phyloP scores from a whole-genome alignment of 75 land plant genomes.

The Sequoia sempervirens region DNA sequence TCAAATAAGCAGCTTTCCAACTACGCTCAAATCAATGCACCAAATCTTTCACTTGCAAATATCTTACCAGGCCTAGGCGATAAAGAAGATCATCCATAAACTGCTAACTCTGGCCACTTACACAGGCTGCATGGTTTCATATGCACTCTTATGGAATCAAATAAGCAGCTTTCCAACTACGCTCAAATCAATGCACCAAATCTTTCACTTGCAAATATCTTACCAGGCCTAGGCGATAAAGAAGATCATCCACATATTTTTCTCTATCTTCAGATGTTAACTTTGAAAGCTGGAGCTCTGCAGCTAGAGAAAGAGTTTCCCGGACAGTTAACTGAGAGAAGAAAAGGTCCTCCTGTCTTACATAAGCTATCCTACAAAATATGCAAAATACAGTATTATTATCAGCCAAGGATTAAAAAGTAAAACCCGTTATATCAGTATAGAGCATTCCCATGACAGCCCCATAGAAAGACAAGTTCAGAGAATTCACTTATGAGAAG shows the following conservation, averaged over 20 bases:
- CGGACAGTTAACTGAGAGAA: constrained; percentile 98
- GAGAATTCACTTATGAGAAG: constrained; percentile 25
- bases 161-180: background rate
- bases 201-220: constrained; percentile 12
- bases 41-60: background rate
- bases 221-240: constrained; percentile 89
- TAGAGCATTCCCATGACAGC: constrained; percentile 6
- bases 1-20: background rate
- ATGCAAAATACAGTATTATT: background rate
- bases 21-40: background rate
- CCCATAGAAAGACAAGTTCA: background rate
- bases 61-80: constrained; percentile 84
- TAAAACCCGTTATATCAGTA: background rate
- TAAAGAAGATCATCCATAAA: too few relatives aligned
- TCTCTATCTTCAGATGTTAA: constrained; percentile 47
- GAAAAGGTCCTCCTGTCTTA: constrained; percentile 95
- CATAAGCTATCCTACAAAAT: constrained; percentile 73
- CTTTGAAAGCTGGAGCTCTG: constrained; percentile 84
- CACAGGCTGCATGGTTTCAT: background rate
- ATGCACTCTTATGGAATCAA: background rate
- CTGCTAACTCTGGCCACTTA: background rate
- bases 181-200: background rate
- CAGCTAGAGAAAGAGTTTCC: constrained; percentile 91
- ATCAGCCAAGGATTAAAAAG: background rate
- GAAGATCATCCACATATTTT: constrained; percentile 70